Evolutionary conservation across 2,329 filamentous ascomycete genomes (phyloP).

Genomic region (Fusarium albosuccineum): DNA sequence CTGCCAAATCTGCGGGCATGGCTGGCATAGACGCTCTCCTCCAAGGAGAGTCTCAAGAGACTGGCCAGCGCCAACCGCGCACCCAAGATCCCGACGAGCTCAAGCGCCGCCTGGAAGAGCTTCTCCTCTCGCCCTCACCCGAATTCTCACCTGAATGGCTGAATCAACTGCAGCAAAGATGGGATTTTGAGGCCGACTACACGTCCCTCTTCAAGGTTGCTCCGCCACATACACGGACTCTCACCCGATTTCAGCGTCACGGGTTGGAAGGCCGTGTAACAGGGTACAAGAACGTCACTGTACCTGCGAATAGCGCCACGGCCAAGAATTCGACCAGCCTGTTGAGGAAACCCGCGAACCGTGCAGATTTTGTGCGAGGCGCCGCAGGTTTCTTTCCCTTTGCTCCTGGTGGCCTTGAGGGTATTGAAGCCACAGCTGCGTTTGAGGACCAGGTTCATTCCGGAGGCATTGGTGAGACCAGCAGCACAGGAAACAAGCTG

Average conservation of each 20-base stretch:
- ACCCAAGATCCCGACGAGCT: slow-evolving; percentile 69
- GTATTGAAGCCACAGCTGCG: slow-evolving; percentile 86
- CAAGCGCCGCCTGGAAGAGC: slow-evolving; percentile 78
- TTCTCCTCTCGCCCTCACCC: slow-evolving; percentile 83
- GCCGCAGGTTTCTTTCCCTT: slow-evolving; percentile 96
- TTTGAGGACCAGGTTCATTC: slow-evolving; percentile 81
- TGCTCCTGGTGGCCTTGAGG: slow-evolving; percentile 88
- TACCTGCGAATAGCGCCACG: slow-evolving; percentile 88
- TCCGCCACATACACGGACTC: slow-evolving; percentile 92
- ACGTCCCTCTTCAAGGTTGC: slow-evolving; percentile 88
- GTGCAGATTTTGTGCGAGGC: slow-evolving; percentile 92
- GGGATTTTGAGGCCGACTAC: slow-evolving; percentile 86
- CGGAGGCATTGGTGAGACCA: slow-evolving; percentile 57
- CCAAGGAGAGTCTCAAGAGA: slow-evolving; percentile 30
- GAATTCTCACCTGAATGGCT: slow-evolving; percentile 89
- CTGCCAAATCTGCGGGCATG: slow-evolving; percentile 44
- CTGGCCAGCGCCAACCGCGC: slow-evolving; percentile 31
- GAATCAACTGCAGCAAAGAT: slow-evolving; percentile 87
- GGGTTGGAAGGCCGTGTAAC: slow-evolving; percentile 93
- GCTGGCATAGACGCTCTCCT: slow-evolving; percentile 53
- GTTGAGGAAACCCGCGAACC: slow-evolving; percentile 84
- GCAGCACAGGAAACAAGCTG: slow-evolving; percentile 69
- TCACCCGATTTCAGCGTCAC: slow-evolving; percentile 91
- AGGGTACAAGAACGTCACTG: slow-evolving; percentile 93
- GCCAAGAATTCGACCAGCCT: slow-evolving; percentile 96